Base-by-base conservation (phyloP, 164 flowering plant genomes). In the Vitis labrusca region DNA sequence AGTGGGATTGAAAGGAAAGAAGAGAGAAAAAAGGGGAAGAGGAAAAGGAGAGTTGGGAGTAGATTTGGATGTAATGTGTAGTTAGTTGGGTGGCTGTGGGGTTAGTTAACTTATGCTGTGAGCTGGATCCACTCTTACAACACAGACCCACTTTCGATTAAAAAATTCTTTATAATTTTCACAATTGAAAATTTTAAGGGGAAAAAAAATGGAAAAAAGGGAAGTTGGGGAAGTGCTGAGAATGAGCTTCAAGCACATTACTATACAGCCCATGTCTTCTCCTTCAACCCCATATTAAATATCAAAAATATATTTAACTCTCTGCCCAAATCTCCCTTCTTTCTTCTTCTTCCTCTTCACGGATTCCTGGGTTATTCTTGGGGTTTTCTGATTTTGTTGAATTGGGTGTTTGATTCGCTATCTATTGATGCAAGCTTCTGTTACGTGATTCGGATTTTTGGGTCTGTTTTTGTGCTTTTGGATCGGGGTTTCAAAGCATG, bases 121-220 rank as follows among this genome's bases (percentile, higher is more conserved):
- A 79, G 82, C 82, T 79, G 82, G 82, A 79, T 79, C 82, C 82
- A 75, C 82, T 72, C 79, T 75, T 70, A 48, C 50, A 68, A 67
- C 66, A 60, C 52, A 74, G 77, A 37, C 82, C 82, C 78, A 74
- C 82, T 65, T 71, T 27, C 55, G 29, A 78, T 68, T 66, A 59
- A 55, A 61, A 54, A 53, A 67, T 13, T 58, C 17, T 7, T 50
- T 14, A 48, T 30, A 57, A 37, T 37, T 37, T 37, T 59, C 9
- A 30, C 53, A 52, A 8, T 54, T 50, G 32, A 10, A 50, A 4
- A n/a, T 10, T 3, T 5, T 32, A 63, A 50, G 19, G 32, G 16
- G 32, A 30, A 63, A 23, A 47, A 55, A 6, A 27, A 16, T 23
- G 27, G 2, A 23, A 23, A 23, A 23, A 23, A 23, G 27, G 27